Evolutionary conservation across 371 early-diverging fungal species (phyloP).

Genomic region (Parasitella parasitica): DNA sequence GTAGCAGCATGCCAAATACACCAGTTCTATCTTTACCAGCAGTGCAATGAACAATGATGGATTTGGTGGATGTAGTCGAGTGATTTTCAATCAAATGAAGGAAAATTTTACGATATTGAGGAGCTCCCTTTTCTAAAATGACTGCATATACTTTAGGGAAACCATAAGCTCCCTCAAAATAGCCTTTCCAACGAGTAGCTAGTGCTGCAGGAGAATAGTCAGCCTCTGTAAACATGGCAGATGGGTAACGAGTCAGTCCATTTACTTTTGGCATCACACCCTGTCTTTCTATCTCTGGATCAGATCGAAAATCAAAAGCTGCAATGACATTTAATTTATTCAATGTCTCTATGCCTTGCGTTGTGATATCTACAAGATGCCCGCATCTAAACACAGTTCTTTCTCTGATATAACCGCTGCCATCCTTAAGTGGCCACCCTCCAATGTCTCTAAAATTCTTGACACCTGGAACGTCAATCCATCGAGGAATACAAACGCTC

Average conservation of each 20-base stretch:
- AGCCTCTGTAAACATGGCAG: constrained; percentile 56
- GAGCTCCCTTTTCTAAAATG: constrained; percentile 54
- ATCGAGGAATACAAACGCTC: constrained; percentile 36
- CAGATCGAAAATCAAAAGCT: constrained; percentile 59
- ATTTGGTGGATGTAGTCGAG: constrained; percentile 38
- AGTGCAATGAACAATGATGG: constrained; percentile 84
- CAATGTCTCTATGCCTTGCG: constrained; percentile 48
- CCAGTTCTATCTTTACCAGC: constrained; percentile 93
- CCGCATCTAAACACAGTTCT: constrained; percentile 50
- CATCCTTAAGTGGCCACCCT: constrained; percentile 45
- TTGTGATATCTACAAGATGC: constrained; percentile 45
- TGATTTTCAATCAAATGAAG: constrained; percentile 53
- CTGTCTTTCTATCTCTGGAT: constrained; percentile 49
- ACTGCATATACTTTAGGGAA: constrained; percentile 59
- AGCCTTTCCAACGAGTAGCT: constrained; percentile 58
- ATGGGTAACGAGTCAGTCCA: constrained; percentile 44
- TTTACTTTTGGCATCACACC: constrained; percentile 45
- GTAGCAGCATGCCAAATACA: constrained; percentile 69
- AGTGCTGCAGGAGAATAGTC: constrained; percentile 67
- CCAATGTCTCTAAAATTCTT: constrained; percentile 62
- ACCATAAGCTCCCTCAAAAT: constrained; percentile 57
- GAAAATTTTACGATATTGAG: constrained; percentile 51
- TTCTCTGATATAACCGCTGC: constrained; percentile 43
- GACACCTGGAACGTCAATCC: constrained; percentile 57
- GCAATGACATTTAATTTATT: constrained; percentile 49